Percentiles rank a stretch among this genome's conserved stretches.
Conservation (phyloP, 2,329 filamentous ascomycete species). For the Fusarium odoratissimum region DNA sequence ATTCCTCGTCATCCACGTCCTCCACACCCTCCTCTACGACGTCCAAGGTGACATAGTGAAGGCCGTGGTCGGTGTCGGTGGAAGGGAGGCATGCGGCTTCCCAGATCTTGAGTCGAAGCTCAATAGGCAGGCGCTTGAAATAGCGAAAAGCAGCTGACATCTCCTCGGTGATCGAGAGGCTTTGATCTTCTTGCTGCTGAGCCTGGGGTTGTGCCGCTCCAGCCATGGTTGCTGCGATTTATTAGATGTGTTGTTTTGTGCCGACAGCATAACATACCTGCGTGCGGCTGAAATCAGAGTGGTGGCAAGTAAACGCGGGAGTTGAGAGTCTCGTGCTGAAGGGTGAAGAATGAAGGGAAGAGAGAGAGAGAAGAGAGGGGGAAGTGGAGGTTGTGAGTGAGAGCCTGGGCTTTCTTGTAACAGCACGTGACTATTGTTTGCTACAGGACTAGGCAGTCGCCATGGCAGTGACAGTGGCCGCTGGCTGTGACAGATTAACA, state of each 20-base stretch:
- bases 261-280: neutral
- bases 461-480: no score
- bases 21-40: neutral
- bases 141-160: neutral
- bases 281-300: no score
- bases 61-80: neutral
- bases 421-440: no score
- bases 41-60: neutral
- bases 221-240: neutral
- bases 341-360: neutral
- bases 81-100: neutral
- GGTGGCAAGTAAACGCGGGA: neutral
- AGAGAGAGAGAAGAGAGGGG: no score
- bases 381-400: no score
- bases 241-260: neutral
- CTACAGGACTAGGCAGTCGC: no score
- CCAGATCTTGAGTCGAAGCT: slow-evolving; percentile 8
- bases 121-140: neutral
- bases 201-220: neutral
- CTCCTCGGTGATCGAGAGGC: no score
- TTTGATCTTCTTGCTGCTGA: neutral
- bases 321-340: neutral
- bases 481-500: no score
- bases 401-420: no score
- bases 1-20: neutral